Conservation (phyloP, 2,329 filamentous ascomycete genomes). For the Colletotrichum chrysophilum region DNA sequence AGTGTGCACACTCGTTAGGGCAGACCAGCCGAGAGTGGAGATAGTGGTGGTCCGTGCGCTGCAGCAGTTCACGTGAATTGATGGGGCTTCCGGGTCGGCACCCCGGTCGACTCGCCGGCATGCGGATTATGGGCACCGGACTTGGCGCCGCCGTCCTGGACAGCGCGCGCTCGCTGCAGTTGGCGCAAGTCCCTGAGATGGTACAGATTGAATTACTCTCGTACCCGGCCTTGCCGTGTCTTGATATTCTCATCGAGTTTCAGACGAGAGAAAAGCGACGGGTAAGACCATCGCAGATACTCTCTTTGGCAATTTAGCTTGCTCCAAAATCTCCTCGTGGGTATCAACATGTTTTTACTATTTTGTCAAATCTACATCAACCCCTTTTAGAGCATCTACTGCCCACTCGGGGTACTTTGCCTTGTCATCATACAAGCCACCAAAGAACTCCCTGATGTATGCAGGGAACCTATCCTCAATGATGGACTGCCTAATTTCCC, state of each 20-base stretch:
- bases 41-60: neutral
- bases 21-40: neutral
- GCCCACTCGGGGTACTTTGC: slow-evolving; percentile 84
- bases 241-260: neutral
- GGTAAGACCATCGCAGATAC: neutral
- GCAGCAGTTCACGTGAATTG: neutral
- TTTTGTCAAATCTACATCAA: slow-evolving; percentile 77
- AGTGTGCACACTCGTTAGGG: neutral
- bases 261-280: neutral
- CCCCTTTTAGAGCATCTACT: slow-evolving; percentile 75
- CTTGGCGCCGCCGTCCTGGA: neutral
- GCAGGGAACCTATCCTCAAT: slow-evolving; percentile 80
- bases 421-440: slow-evolving; percentile 65
- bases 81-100: neutral
- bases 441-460: slow-evolving; percentile 82
- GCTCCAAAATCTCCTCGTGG: neutral
- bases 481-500: slow-evolving; percentile 74
- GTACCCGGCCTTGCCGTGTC: neutral
- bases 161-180: neutral
- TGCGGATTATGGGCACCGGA: neutral
- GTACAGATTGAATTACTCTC: neutral
- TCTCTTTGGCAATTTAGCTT: neutral
- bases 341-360: slow-evolving; percentile 21
- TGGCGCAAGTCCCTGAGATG: neutral
- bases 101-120: neutral